Percentiles rank a stretch among this genome's conserved stretches.
These are phyloP conservation scores for Malus sieversii DNA, from an alignment of 306 rosid genomes.

Conservation along the genomic window DNA sequence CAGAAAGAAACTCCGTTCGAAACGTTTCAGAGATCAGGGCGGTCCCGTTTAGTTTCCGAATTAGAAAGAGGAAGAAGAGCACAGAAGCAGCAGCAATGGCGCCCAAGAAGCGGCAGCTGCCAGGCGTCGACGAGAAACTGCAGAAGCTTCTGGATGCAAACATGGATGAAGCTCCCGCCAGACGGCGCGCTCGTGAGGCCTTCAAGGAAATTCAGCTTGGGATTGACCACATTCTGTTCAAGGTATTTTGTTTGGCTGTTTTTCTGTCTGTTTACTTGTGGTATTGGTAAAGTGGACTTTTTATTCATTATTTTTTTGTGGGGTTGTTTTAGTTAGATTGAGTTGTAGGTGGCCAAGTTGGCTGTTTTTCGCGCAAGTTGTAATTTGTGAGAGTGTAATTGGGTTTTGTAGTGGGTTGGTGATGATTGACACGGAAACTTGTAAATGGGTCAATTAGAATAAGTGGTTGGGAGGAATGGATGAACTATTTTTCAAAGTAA, in stretches of 20 bases:
- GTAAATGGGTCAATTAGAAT: not conserved
- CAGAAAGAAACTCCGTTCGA: constrained; percentile 2
- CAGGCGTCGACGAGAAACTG: constrained; percentile 46
- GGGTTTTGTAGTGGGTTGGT: not conserved
- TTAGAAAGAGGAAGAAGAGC: constrained; percentile 13
- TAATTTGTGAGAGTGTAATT: constrained; percentile 13
- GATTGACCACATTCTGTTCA: constrained; percentile 73
- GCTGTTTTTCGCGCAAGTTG: not conserved
- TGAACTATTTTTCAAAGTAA: not conserved
- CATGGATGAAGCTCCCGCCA: constrained; percentile 63
- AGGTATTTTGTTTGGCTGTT: constrained; percentile 28
- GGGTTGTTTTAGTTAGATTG: not conserved
- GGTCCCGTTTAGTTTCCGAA: constrained; percentile 17
- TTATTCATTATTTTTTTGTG: too few species aligned
- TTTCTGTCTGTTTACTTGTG: not conserved
- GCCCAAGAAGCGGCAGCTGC: constrained; percentile 30
- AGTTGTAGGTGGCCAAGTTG: not conserved
- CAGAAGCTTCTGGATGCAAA: constrained; percentile 53
- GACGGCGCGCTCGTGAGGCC: constrained; percentile 76
- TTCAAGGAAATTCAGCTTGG: constrained; percentile 74
- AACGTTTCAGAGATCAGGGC: constrained; percentile 22
- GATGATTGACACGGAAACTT: not conserved
- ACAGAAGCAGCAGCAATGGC: constrained; percentile 32
- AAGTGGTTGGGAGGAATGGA: not conserved
- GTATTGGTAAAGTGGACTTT: not conserved